Base-by-base conservation (phyloP, 192 early-diverging fungal genomes). In the Backusella parvicylindrica region DNA sequence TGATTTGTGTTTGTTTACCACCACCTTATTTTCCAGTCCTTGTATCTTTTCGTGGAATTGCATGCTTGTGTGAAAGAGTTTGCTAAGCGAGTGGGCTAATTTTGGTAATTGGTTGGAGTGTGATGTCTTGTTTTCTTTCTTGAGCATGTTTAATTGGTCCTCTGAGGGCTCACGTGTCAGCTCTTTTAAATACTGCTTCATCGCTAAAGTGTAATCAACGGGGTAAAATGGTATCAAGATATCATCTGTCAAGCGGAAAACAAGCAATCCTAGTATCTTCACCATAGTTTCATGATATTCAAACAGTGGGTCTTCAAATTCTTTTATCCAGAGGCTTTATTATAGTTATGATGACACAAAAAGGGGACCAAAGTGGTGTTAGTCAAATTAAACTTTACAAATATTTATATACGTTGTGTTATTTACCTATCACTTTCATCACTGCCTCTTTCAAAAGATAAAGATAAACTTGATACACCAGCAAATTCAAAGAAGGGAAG, bases 401-500 rank as follows among this genome's bases (percentile, higher is more conserved):
- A 35, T 35, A 40, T 71, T 71, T 40, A 47, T 31, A 30, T 18
- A 71, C 16, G 40, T 64, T 12, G 1, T 28, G 43, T 21, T 65
- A 16, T 23, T 69, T 73, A 72, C 77, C 63, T 84, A 74, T 91
- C 90, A 75, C 87, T 86, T 78, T 86, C 76, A 38, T 87, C 88
- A 65, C 79, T 79, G 7, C 74, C 66, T 71, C 90, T 90, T 56
- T 81, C 64, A 75, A 91, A 91, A 43, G 78, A 77, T 50, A 91
- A n/a, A 71, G 84, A 81, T 8, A 91, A 33, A 11, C 82, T 78
- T 8, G 88, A 78, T 18, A 91, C 76, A 50, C 90, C 90, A 3
- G 87, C 80, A 65, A 85, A 83, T 15, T 89, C 81, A 68, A 88
- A 79, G 60, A 91, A 91, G 12, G 88, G 75, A 16, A 81, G 71